Evolutionary conservation across 73 alveolate species (phyloP).

Genomic region (Tetrahymena elliotti): DNA sequence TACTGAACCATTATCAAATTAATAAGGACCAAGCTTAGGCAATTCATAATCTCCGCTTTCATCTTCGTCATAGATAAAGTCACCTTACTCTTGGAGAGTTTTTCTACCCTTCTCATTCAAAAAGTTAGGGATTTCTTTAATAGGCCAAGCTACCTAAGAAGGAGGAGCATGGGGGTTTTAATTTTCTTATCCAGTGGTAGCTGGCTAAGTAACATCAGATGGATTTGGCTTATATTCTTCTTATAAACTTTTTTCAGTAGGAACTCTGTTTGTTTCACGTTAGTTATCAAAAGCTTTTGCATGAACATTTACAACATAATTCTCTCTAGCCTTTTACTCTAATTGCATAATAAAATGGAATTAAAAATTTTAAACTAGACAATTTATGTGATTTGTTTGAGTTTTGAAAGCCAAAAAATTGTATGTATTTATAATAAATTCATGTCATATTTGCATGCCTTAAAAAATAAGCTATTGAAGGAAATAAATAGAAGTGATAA

Average conservation of each 20-base stretch:
- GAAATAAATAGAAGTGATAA: not conserved
- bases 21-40: constrained; percentile 15
- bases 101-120: constrained; percentile 16
- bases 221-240: not conserved
- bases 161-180: constrained; percentile 1
- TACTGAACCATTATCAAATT: constrained; percentile 41
- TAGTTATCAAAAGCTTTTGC: not conserved
- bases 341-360: not conserved
- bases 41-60: not conserved
- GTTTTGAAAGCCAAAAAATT: not conserved
- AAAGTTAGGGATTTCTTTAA: constrained; percentile 1
- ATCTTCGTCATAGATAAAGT: constrained; percentile 4
- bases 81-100: constrained; percentile 18
- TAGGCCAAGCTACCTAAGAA: constrained; percentile 14
- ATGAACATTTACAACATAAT: not conserved
- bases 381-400: not conserved
- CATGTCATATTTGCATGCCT: not conserved
- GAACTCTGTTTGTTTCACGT: not conserved
- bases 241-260: not conserved
- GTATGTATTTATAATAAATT: too few species aligned
- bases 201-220: not conserved
- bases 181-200: not conserved
- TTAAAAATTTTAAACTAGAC: not conserved
- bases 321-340: not conserved
- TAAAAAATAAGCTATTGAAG: not conserved